Percentiles rank a stretch among this genome's conserved stretches.
phyloP scores from a whole-genome alignment of 2,329 filamentous ascomycete genomes.

The Cytospora mali region DNA sequence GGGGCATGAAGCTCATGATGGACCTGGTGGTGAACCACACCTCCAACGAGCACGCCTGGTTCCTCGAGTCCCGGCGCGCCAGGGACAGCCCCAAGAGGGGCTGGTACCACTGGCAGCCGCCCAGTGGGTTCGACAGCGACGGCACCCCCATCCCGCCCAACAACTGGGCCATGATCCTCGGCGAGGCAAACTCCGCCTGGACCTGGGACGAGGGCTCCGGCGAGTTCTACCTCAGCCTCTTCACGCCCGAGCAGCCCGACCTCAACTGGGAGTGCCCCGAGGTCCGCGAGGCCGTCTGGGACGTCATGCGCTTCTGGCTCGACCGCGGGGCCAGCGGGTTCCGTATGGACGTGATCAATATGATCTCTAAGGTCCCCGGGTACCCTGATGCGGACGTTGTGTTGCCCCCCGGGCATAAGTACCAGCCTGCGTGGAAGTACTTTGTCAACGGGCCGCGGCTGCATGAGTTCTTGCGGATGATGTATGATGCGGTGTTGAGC shows the following conservation, averaged over 20 bases:
- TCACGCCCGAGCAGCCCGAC: slow-evolving; percentile 71
- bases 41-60: slow-evolving; percentile 59
- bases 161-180: slow-evolving; percentile 51
- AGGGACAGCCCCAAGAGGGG: slow-evolving; percentile 58
- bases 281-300: slow-evolving; percentile 66
- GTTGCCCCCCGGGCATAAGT: slow-evolving; percentile 11
- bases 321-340: slow-evolving; percentile 68
- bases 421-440: slow-evolving; percentile 22
- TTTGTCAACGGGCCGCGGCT: slow-evolving; percentile 25
- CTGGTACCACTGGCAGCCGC: slow-evolving; percentile 69
- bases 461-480: slow-evolving; percentile 26
- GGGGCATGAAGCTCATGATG: slow-evolving; percentile 70
- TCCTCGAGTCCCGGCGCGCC: slow-evolving; percentile 56
- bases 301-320: slow-evolving; percentile 74
- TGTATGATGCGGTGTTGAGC: slow-evolving; percentile 21
- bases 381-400: slow-evolving; percentile 23
- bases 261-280: slow-evolving; percentile 75
- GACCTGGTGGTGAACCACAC: slow-evolving; percentile 78
- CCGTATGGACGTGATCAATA: slow-evolving; percentile 47
- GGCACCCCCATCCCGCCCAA: slow-evolving; percentile 64
- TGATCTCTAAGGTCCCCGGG: slow-evolving; percentile 24
- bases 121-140: slow-evolving; percentile 53
- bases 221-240: slow-evolving; percentile 68
- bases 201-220: slow-evolving; percentile 52
- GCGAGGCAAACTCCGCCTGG: slow-evolving; percentile 45